Percentiles rank a stretch among this genome's conserved stretches.
phyloP scores from a whole-genome alignment of 768 basidiomycete genomes.

The Symmetrospora coprosmae region DNA sequence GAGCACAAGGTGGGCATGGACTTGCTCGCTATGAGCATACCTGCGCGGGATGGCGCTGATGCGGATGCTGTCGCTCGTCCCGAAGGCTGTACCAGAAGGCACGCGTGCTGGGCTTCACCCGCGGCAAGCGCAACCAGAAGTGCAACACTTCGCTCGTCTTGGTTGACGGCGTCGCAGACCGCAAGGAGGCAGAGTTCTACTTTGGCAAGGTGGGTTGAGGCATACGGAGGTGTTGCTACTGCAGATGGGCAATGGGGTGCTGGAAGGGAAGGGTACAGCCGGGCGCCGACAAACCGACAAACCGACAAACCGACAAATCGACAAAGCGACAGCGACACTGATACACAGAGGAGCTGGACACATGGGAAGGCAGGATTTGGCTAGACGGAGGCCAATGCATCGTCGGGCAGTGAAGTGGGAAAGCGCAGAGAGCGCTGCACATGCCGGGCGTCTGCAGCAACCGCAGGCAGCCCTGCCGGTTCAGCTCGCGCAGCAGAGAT shows the following conservation, averaged over 20 bases:
- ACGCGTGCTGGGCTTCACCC: constrained; percentile 94
- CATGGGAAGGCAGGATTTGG: no score
- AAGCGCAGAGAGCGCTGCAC: no score
- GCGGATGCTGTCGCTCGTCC: constrained; percentile 9
- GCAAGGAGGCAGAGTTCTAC: constrained; percentile 94
- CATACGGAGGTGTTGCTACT: background rate
- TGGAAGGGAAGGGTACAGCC: background rate
- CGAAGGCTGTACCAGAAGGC: constrained; percentile 89
- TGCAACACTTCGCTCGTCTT: constrained; percentile 93
- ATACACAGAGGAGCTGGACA: no score
- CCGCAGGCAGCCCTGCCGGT: no score
- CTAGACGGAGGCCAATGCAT: no score
- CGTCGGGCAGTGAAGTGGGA: no score
- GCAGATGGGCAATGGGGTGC: background rate
- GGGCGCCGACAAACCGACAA: no score
- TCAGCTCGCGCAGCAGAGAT: no score
- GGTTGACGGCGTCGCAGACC: constrained; percentile 86
- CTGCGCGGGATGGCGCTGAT: background rate
- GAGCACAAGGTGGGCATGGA: no score
- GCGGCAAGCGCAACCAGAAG: constrained; percentile 88
- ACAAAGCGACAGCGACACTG: no score
- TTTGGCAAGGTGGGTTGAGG: constrained; percentile 90
- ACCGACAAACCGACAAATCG: no score
- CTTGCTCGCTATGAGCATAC: background rate
- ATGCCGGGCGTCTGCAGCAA: no score